Base-by-base conservation (phyloP, 768 basidiomycete genomes). In the Trametes sanguinea region DNA sequence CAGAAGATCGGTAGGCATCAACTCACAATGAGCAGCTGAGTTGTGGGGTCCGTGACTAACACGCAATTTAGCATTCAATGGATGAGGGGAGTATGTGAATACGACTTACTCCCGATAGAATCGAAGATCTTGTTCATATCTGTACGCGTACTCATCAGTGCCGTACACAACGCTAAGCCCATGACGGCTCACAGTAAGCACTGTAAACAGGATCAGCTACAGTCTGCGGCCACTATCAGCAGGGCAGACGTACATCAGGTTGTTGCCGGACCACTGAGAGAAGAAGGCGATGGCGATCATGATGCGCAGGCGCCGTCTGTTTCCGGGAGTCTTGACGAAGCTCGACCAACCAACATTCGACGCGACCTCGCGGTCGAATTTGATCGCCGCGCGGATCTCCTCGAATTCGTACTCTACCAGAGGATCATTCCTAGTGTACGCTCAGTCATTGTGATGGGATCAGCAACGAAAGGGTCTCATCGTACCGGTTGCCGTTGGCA, bases 341-440 rank as follows among this genome's bases (percentile, higher is more conserved):
- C 65, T 75, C 35, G 65, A 43, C 81, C 79, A 86, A 22, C 80
- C 80, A 17, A 81, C 72, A 40, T 77, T 68, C 9, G 74, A 61
- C 29, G 76, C 75, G n/a, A 78, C 73, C 33, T 65, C 64, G 8
- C 46, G 30, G 53, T 65, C 64, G 37, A 65, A 65, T 46, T 37
- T 32, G 42, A 81, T 71, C 6, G 84, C 84, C 29, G 82, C 78
- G 68, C 83, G 85, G 75, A 89, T 88, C 72, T 88, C 86, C 64
- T 82, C 78, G 64, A 83, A 86, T 68, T 86, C 85, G 68, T 81
- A 85, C 64, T 81, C 76, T 1, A 87, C 84, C 1, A 85, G 77
- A 2, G 85, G 81, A 66, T 87, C 83, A 27, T 79, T 61, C 51
- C 71, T 60, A 22, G 22, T 22, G 22, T 22, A 22, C 22, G 22